Percentiles rank a stretch among this genome's conserved stretches.
These are phyloP conservation scores for Cordyceps cicadae DNA, from an alignment of 2,329 filamentous ascomycete species.

Conservation along the genomic window DNA sequence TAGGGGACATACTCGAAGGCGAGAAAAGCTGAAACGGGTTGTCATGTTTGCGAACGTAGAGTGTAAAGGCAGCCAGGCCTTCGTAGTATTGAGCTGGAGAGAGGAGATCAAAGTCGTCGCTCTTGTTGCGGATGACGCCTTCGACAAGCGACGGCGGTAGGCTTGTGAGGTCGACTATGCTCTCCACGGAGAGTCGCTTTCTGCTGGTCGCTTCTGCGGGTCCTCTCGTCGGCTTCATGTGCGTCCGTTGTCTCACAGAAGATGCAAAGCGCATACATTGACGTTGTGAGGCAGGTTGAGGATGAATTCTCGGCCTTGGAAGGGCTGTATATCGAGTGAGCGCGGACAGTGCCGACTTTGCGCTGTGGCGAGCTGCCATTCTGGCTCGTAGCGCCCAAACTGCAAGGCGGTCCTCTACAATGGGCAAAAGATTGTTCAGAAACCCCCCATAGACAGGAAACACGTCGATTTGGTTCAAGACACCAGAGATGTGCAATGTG, in stretches of 20 bases:
- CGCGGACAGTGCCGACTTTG: neutral
- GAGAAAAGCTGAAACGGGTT: neutral
- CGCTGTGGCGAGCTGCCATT: neutral
- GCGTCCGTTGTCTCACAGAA: neutral
- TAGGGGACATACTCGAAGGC: neutral
- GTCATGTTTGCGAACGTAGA: neutral
- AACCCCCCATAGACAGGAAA: neutral
- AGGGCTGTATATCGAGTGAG: neutral
- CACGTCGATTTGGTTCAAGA: neutral
- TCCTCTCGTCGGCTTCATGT: neutral
- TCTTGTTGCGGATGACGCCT: neutral
- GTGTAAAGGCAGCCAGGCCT: neutral
- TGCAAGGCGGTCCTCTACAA: neutral
- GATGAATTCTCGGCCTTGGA: neutral
- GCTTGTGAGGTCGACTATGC: neutral
- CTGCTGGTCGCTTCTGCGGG: neutral
- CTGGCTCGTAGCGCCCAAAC: neutral
- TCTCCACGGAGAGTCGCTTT: neutral
- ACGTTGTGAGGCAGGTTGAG: neutral
- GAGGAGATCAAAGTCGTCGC: neutral
- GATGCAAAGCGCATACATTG: neutral
- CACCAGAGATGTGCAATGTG: neutral
- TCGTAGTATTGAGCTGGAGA: neutral
- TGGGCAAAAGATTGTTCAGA: neutral
- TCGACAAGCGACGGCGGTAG: neutral